Evolutionary conservation across 202 grass and related monocot species (phyloP).

Genomic region (Bolboschoenoplectus hybrid): DNA sequence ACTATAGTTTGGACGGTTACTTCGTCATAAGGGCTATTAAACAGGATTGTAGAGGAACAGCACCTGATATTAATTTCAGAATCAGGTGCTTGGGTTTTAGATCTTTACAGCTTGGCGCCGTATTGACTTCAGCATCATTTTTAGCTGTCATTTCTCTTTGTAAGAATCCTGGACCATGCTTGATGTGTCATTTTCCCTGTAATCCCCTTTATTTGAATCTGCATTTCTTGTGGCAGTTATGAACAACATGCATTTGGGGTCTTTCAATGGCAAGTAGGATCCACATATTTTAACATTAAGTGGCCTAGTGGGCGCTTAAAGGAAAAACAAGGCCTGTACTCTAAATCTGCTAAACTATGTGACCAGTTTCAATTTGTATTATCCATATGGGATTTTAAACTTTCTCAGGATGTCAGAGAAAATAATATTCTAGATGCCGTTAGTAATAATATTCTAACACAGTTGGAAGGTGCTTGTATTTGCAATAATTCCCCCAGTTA

Average conservation of each 20-base stretch:
- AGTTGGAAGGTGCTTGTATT: not conserved
- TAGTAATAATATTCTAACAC: not conserved
- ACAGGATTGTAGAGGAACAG: not conserved
- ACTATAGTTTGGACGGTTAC: not conserved
- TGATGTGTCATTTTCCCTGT: conserved; percentile 10
- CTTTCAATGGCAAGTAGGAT: not conserved
- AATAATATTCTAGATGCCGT: conserved; percentile 3
- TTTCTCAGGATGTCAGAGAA: not conserved
- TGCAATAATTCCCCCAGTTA: not conserved
- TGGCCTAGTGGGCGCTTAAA: not conserved
- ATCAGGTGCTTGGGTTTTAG: not conserved
- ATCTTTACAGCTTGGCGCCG: conserved; percentile 2
- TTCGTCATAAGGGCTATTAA: not conserved
- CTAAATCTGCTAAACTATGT: not conserved
- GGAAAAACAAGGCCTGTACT: not conserved
- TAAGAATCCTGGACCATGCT: not conserved
- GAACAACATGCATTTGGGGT: not conserved
- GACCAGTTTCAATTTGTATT: not conserved
- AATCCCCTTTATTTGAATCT: conserved; percentile 8
- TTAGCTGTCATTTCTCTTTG: conserved; percentile 18
- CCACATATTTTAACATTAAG: not conserved
- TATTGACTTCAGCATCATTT: conserved; percentile 26
- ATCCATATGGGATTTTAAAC: not conserved
- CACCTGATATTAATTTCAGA: not conserved
- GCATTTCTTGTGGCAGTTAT: not conserved